Evolutionary conservation across 495 filamentous ascomycete species (phyloP).

Genomic region (Hyphodiscus hymeniophilus): DNA sequence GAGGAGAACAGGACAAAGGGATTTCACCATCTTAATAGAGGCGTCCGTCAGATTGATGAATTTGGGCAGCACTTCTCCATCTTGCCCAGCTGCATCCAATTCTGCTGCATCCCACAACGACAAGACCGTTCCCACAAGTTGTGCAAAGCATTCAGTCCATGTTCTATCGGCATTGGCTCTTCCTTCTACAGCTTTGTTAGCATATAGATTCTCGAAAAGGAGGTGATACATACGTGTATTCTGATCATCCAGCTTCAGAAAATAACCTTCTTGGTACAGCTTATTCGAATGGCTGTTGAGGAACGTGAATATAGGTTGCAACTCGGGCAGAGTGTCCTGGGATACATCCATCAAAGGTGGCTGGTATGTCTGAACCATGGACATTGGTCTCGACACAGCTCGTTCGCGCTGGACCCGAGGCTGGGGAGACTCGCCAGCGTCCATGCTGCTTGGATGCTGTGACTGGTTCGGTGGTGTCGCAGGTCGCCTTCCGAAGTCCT

Average conservation of each 20-base stretch:
- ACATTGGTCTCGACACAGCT: conserved; percentile 41
- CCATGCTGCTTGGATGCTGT: conserved; percentile 1
- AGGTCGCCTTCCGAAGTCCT: conserved; percentile 4
- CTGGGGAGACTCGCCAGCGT: conserved; percentile 14
- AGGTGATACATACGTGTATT: conserved; percentile 59
- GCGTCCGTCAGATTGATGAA: conserved; percentile 98
- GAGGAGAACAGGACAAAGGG: not conserved
- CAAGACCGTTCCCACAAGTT: conserved; percentile 88
- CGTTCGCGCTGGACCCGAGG: conserved; percentile 18
- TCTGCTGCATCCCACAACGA: conserved; percentile 95
- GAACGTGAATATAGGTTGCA: conserved; percentile 88
- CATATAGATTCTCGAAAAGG: not conserved
- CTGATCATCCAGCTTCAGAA: conserved; percentile 89
- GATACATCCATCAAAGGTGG: conserved; percentile 81
- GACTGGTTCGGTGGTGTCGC: not conserved
- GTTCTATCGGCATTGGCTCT: conserved; percentile 76
- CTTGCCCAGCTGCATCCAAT: conserved; percentile 76
- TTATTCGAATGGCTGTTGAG: conserved; percentile 95
- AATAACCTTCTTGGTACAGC: conserved; percentile 95
- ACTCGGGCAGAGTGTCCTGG: conserved; percentile 79
- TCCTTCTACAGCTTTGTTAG: conserved; percentile 58
- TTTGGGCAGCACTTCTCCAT: conserved; percentile 81
- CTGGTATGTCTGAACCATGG: conserved; percentile 71
- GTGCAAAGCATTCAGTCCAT: conserved; percentile 96
- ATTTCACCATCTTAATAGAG: conserved; percentile 86